phyloP scores from a whole-genome alignment of 202 grass and related monocot species.

The Eragrostis tef region DNA sequence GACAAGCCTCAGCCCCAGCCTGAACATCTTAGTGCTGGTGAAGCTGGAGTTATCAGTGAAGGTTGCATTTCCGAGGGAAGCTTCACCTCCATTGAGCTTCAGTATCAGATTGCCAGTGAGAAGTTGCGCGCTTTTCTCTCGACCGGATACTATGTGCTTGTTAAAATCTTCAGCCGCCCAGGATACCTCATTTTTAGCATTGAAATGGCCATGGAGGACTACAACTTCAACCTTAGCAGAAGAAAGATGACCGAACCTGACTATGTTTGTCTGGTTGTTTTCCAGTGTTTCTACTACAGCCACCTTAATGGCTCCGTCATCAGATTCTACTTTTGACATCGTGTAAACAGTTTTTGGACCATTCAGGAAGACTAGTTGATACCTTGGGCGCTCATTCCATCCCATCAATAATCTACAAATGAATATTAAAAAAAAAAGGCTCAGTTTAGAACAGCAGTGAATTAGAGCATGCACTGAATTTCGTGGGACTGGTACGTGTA shows the following conservation, averaged over 20 bases:
- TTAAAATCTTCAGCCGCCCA: constrained; percentile 59
- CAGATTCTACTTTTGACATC: constrained; percentile 56
- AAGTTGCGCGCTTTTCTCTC: constrained; percentile 54
- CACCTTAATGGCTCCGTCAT: constrained; percentile 51
- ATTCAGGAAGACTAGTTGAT: constrained; percentile 51
- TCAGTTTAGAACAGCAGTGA: background rate
- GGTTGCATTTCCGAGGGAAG: constrained; percentile 48
- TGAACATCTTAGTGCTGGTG: constrained; percentile 66
- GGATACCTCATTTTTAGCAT: constrained; percentile 42
- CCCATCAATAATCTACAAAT: constrained; percentile 46
- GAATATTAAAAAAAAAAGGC: background rate
- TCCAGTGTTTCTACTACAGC: constrained; percentile 52
- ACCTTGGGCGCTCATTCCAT: constrained; percentile 34
- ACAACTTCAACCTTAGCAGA: constrained; percentile 59
- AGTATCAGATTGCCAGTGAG: constrained; percentile 47
- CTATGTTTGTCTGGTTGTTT: constrained; percentile 5
- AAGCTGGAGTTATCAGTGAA: constrained; percentile 84
- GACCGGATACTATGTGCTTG: constrained; percentile 47
- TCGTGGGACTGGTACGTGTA: too few relatives aligned
- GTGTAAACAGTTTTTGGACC: constrained; percentile 52
- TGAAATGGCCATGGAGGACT: constrained; percentile 67
- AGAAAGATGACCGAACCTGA: constrained; percentile 55
- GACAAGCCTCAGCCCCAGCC: constrained; percentile 59
- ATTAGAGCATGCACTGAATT: background rate
- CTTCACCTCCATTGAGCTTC: constrained; percentile 57